Percentiles rank a stretch among this genome's conserved stretches.
phyloP scores from a whole-genome alignment of 2,329 filamentous ascomycete genomes.

The Golovinomyces cichoracearum region DNA sequence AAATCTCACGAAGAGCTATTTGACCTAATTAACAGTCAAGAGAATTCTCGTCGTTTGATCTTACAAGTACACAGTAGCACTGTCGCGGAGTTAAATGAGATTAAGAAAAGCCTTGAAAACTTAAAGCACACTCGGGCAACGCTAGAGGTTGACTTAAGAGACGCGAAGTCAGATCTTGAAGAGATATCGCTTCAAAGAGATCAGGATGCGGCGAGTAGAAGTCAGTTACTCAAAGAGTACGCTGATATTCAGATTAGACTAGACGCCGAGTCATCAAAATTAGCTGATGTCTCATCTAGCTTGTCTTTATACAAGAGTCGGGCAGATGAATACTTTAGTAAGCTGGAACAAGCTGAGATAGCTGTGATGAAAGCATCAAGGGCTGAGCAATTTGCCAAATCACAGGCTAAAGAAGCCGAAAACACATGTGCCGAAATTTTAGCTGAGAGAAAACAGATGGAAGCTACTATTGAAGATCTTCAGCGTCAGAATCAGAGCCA shows the following conservation, averaged over 20 bases:
- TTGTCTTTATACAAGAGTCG: conserved; percentile 73
- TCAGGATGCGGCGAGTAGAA: conserved; percentile 67
- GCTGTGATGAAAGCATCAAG: conserved; percentile 74
- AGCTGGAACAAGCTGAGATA: conserved; percentile 90
- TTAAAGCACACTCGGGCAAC: conserved; percentile 56
- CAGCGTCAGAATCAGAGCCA: conserved; percentile 72
- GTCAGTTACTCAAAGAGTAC: conserved; percentile 73
- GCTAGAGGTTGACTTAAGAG: conserved; percentile 66
- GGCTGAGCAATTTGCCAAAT: conserved; percentile 80
- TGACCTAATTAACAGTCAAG: conserved; percentile 76
- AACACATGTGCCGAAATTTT: conserved; percentile 75
- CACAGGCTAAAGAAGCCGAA: conserved; percentile 71
- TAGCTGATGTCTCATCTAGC: conserved; percentile 60
- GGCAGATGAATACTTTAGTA: conserved; percentile 88
- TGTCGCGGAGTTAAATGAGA: conserved; percentile 59
- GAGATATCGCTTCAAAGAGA: conserved; percentile 57
- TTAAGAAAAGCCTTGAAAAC: conserved; percentile 67
- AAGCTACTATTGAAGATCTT: conserved; percentile 63
- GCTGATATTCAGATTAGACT: conserved; percentile 80
- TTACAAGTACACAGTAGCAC: conserved; percentile 67
- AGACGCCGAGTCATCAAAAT: conserved; percentile 65
- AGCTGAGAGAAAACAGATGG: conserved; percentile 77
- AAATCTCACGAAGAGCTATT: conserved; percentile 87
- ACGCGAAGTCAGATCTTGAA: conserved; percentile 56
- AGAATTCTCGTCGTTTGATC: conserved; percentile 59